Base-by-base conservation (phyloP, 345 rosid species). In the Combretum micranthum region DNA sequence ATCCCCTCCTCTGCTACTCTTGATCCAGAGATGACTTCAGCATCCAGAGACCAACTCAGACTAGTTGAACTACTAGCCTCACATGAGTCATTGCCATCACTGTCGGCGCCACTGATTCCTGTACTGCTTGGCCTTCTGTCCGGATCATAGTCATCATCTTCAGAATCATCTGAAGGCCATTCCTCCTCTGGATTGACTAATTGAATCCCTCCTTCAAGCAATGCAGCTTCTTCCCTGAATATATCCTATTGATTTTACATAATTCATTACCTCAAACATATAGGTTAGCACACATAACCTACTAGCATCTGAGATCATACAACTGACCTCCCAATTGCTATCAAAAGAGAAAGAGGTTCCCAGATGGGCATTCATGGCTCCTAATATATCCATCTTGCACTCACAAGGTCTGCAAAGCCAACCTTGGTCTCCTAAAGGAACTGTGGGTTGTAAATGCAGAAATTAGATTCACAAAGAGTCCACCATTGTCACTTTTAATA, bases 81-180 rank as follows among this genome's bases (percentile, higher is more conserved):
- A 47, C 71, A 74, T 39, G 69, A 81, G 42, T 69, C 83, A 70
- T 63, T 71, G 69, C 73, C 74, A 62, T 68, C 83, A 59, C 69
- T 71, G 51, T 75, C 82, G 10, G 64, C 83, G 25, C 75, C 82
- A 60, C 79, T 73, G 61, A 65, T 70, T 62, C 75, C 58, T 67
- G 66, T 62, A 3, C 70, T 63, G 54, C 62, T 76, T 56, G 76
- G 87, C 70, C 66, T 75, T 73, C 78, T 75, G 64, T 76, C 87
- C 39, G 97, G 97, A 72, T 87, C 86, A 74, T 93, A 93, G 64
- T 93, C 92, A 57, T 77, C 82, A 77, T 93, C 99, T 64, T 77
- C 76, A 26, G 97, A 90, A 72, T 93, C 99, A 82, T 93, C 99
- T 9, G 96, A 90, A 71, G 99, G 99, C 97, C 99, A 93, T 37